phyloP scores from a whole-genome alignment of 768 basidiomycete genomes.

The Amanita pseudoporphyria region DNA sequence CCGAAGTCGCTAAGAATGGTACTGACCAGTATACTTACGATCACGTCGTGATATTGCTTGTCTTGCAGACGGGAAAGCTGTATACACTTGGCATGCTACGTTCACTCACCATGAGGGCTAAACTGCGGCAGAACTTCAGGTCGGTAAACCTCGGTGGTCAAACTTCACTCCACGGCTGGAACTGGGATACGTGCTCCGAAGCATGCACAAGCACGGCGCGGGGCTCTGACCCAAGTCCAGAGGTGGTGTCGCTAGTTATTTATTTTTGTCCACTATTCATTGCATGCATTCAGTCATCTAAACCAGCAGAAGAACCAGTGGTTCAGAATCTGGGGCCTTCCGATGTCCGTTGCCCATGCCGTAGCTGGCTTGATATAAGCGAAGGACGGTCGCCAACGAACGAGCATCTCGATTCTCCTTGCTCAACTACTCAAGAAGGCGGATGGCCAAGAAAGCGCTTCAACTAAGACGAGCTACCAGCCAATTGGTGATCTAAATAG shows the following conservation, averaged over 20 bases:
- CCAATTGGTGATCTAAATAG: not conserved
- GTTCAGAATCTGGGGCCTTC: not conserved
- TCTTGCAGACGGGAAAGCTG: constrained; percentile 40
- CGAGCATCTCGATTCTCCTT: not conserved
- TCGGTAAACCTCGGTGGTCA: constrained; percentile 30
- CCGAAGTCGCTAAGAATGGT: not conserved
- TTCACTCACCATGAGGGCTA: constrained; percentile 26
- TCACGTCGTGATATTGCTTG: constrained; percentile 38
- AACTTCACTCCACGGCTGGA: constrained; percentile 28
- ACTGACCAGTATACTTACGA: constrained; percentile 11
- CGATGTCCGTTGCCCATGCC: not conserved
- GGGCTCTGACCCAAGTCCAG: not conserved
- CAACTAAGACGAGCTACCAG: not conserved
- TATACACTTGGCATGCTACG: constrained; percentile 32
- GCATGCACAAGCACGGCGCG: not conserved
- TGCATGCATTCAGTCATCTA: not conserved
- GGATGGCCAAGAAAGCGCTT: not conserved
- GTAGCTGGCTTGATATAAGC: not conserved
- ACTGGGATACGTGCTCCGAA: not conserved
- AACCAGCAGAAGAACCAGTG: not conserved
- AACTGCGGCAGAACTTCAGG: constrained; percentile 26
- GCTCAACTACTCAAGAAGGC: not conserved
- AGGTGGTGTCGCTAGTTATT: not conserved
- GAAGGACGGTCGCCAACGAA: not conserved
- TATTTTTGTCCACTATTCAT: not conserved